Conservation (phyloP, 139 green algal species). For the Chlamydomonas sp. region DNA sequence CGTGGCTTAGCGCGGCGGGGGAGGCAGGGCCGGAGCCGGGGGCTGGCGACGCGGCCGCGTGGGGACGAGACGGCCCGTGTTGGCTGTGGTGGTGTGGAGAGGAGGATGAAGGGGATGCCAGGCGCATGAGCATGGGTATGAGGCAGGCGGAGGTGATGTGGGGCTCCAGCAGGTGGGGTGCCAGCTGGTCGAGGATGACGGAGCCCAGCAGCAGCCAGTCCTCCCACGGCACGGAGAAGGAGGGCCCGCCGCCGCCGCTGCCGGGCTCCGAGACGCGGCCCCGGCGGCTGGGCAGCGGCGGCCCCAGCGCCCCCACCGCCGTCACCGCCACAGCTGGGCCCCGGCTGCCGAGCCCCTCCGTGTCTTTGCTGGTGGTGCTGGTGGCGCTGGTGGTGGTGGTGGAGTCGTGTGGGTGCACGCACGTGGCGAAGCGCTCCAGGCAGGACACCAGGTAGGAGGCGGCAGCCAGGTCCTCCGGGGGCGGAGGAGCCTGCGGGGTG, state of each 20-base stretch:
- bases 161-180: constrained; percentile 26
- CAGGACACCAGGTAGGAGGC: constrained; percentile 67
- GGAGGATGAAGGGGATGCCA: not conserved
- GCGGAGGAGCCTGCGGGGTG: constrained; percentile 34
- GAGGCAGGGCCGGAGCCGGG: not conserved
- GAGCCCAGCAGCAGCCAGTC: constrained; percentile 55
- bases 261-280: not conserved
- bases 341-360: not conserved
- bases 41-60: not conserved
- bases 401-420: constrained; percentile 3
- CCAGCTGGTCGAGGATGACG: constrained; percentile 41
- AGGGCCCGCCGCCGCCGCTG: not conserved
- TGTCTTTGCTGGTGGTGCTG: not conserved
- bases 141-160: constrained; percentile 19
- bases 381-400: not conserved
- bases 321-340: not conserved
- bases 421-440: constrained; percentile 61
- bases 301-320: not conserved
- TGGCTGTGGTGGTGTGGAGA: no score
- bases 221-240: constrained; percentile 32
- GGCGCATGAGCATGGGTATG: constrained; percentile 16
- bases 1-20: not conserved
- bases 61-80: no score
- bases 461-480: not conserved
- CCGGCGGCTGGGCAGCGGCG: not conserved